Conservation (phyloP, 441 rosid species). For the Brassica balearica region DNA sequence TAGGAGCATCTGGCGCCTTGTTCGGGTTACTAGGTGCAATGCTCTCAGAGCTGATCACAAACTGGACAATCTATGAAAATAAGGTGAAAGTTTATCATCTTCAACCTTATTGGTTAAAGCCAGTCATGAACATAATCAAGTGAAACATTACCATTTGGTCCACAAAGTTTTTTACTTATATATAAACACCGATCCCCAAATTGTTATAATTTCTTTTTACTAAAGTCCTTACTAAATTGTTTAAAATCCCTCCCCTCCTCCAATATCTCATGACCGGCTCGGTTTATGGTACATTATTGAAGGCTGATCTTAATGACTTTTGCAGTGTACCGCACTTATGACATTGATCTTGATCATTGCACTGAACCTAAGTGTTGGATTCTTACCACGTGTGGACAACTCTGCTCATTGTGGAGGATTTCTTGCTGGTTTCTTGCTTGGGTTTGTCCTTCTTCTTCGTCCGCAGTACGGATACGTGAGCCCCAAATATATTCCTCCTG, state of each 20-base stretch:
- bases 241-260: not conserved
- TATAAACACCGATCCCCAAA: not conserved
- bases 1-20: constrained; percentile 88
- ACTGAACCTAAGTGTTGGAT: constrained; percentile 71
- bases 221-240: not conserved
- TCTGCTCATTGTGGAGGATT: constrained; percentile 92
- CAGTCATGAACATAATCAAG: too few species aligned
- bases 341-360: constrained; percentile 53
- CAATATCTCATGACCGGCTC: too few species aligned
- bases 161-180: not conserved
- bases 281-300: not conserved
- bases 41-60: constrained; percentile 85
- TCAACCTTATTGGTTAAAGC: not conserved
- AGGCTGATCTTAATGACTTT: constrained; percentile 6
- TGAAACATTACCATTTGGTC: not conserved
- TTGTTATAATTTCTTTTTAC: not conserved
- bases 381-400: constrained; percentile 75
- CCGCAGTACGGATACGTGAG: constrained; percentile 85
- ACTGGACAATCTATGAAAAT: constrained; percentile 83
- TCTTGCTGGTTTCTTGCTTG: constrained; percentile 72
- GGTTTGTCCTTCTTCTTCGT: constrained; percentile 75
- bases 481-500: constrained; percentile 64
- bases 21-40: constrained; percentile 86
- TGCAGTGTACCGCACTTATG: constrained; percentile 71
- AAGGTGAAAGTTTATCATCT: constrained; percentile 55